These are phyloP conservation scores for Tolypocladium ovalisporum DNA, from an alignment of 2,329 filamentous ascomycete species.

Conservation along the genomic window DNA sequence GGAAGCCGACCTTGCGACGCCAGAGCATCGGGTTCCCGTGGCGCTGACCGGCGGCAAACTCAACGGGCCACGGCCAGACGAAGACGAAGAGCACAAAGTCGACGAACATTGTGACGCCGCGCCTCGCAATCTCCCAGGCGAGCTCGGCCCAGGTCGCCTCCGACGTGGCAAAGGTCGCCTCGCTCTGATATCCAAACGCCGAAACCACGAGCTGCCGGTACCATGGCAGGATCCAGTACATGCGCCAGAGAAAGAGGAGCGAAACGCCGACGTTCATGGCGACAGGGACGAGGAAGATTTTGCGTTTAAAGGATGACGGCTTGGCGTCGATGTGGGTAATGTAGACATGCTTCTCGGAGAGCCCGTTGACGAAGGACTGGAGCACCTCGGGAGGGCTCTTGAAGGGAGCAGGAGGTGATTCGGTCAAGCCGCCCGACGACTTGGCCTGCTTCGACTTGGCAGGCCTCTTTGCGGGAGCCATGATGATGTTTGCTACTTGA, in stretches of 20 bases:
- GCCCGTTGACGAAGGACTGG: constrained; percentile 51
- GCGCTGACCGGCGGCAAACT: constrained; percentile 53
- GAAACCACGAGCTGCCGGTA: constrained; percentile 60
- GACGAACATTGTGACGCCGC: constrained; percentile 56
- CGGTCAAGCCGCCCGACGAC: constrained; percentile 12
- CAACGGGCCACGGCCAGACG: constrained; percentile 62
- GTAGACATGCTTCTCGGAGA: constrained; percentile 65
- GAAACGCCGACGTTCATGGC: constrained; percentile 62
- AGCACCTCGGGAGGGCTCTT: constrained; percentile 52
- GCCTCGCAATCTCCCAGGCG: constrained; percentile 41
- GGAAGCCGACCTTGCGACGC: constrained; percentile 67
- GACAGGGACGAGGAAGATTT: constrained; percentile 72
- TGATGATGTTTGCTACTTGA: constrained; percentile 10
- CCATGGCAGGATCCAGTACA: constrained; percentile 57
- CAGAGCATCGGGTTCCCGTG: constrained; percentile 57
- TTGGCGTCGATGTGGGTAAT: constrained; percentile 72
- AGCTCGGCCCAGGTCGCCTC: constrained; percentile 47
- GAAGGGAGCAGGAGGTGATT: constrained; percentile 53
- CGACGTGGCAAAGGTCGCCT: constrained; percentile 51
- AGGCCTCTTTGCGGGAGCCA: constrained; percentile 22
- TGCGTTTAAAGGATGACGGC: constrained; percentile 60
- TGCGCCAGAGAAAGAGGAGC: constrained; percentile 54
- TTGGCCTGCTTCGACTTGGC: constrained; percentile 19
- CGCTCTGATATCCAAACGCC: constrained; percentile 53
- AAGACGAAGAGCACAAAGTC: constrained; percentile 63